phyloP scores from a whole-genome alignment of 257 asterid species.

The Scutellaria minor region DNA sequence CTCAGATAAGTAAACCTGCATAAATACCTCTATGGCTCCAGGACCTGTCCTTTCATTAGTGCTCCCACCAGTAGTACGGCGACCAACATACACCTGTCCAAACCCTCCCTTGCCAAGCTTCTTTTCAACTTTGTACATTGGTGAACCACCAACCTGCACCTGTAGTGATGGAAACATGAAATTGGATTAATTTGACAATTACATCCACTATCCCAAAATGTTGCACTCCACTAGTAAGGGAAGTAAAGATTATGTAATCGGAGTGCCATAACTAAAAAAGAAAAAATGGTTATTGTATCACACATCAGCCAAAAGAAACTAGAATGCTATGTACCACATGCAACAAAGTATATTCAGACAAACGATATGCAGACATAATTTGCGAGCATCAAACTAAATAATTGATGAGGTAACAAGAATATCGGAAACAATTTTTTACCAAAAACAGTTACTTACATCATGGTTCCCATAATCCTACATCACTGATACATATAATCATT shows the following conservation, averaged over 20 bases:
- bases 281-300: background rate
- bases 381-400: background rate
- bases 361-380: background rate
- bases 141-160: conserved; percentile 93
- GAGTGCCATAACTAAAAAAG: background rate
- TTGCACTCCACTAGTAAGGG: background rate
- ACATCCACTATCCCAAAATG: conserved; percentile 4
- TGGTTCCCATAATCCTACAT: background rate
- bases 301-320: conserved; percentile 17
- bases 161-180: conserved; percentile 37
- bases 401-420: background rate
- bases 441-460: background rate
- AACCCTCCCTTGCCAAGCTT: conserved; percentile 96
- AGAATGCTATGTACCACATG: background rate
- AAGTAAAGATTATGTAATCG: background rate
- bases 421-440: background rate
- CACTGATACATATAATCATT: background rate
- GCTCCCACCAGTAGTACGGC: conserved; percentile 59
- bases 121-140: conserved; percentile 60
- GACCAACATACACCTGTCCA: conserved; percentile 93
- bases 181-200: conserved; percentile 7
- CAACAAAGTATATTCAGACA: background rate
- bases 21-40: conserved; percentile 62
- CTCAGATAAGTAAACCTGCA: conserved; percentile 6
- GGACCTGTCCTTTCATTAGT: conserved; percentile 61